Conservation (phyloP, 305 asterid genomes). For the Fraxinus baroniana region DNA sequence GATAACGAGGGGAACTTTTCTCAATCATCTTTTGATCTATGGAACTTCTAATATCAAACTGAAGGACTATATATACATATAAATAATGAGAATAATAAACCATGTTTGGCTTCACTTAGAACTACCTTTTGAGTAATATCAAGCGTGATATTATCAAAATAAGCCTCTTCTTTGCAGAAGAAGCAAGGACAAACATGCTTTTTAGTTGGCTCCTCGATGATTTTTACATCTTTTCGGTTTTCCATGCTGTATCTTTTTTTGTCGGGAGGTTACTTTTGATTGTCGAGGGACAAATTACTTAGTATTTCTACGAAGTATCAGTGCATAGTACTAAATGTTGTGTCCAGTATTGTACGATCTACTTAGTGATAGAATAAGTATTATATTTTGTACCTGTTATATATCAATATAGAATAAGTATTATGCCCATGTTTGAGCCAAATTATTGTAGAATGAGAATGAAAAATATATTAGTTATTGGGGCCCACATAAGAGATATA, state of each 20-base stretch:
- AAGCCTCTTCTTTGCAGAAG: not conserved
- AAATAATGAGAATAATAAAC: not conserved
- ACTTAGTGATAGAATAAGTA: not conserved
- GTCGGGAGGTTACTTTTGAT: constrained; percentile 1
- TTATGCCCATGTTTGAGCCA: too few species aligned
- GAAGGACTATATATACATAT: not conserved
- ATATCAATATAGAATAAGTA: too few species aligned
- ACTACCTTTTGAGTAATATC: not conserved
- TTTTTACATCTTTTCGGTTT: constrained; percentile 13
- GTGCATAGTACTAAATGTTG: not conserved
- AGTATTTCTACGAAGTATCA: not conserved
- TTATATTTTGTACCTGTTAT: not conserved
- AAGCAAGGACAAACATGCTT: not conserved
- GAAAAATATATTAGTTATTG: too few species aligned
- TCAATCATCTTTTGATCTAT: constrained; percentile 27
- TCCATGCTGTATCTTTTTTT: not conserved
- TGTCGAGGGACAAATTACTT: not conserved
- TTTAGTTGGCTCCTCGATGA: not conserved
- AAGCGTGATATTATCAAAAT: not conserved
- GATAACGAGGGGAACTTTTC: constrained; percentile 21
- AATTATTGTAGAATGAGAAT: too few species aligned
- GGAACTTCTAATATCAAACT: constrained; percentile 33
- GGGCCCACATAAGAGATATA: too few species aligned
- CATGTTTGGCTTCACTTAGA: not conserved
- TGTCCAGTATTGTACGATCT: not conserved